Evolutionary conservation across 305 asterid genomes (phyloP).

Genomic region (Fraxinus sp.): DNA sequence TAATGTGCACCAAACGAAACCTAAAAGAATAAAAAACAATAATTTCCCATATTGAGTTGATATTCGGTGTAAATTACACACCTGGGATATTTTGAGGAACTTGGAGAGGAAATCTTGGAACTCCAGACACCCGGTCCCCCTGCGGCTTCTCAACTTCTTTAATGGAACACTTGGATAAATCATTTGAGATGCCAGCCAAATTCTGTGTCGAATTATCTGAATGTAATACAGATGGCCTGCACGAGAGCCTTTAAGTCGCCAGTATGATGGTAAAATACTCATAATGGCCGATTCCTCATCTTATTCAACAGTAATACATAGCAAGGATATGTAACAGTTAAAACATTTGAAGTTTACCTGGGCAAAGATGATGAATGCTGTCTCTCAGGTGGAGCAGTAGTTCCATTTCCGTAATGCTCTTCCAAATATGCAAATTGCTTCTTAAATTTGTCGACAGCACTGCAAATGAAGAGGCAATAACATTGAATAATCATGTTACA

Average conservation of each 20-base stretch:
- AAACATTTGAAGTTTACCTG: conserved; percentile 41
- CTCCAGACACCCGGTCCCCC: conserved; percentile 48
- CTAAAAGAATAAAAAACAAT: neutral
- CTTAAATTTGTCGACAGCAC: conserved; percentile 97
- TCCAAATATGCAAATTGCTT: conserved; percentile 91
- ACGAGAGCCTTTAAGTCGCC: conserved; percentile 26
- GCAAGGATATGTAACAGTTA: neutral
- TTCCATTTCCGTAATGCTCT: conserved; percentile 89
- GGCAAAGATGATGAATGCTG: conserved; percentile 94
- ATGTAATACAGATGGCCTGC: conserved; percentile 74
- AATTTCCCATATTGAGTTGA: neutral
- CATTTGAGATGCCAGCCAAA: conserved; percentile 54
- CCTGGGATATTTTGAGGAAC: conserved; percentile 89
- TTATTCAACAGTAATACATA: neutral
- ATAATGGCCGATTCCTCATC: neutral
- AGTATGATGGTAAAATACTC: neutral
- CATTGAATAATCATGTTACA: neutral
- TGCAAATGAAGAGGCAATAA: conserved; percentile 26
- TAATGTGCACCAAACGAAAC: neutral
- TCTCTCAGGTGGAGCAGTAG: conserved; percentile 81
- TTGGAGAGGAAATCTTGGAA: conserved; percentile 77
- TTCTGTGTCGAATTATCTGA: conserved; percentile 59
- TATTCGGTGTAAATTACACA: conserved; percentile 18
- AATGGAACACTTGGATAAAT: conserved; percentile 72
- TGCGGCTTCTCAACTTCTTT: conserved; percentile 67